These are phyloP conservation scores for Athelia psychrophila DNA, from an alignment of 1,284 basidiomycete species.

Conservation along the genomic window DNA sequence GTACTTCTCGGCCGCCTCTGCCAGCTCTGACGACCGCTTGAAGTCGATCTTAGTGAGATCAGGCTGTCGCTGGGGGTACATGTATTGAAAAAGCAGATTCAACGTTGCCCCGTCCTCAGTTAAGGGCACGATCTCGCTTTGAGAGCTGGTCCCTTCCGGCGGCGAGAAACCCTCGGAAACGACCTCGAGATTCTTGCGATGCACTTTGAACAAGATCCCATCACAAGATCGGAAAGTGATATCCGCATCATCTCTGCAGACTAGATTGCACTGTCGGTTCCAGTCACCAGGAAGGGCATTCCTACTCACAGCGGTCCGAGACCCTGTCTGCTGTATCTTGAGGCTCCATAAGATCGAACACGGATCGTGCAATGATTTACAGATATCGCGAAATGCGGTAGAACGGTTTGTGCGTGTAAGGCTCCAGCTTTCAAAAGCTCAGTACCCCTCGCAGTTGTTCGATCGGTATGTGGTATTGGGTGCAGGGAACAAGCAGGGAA, in stretches of 20 bases:
- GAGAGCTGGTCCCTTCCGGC: not conserved
- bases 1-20: constrained; percentile 20
- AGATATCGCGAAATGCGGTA: no score
- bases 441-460: no score
- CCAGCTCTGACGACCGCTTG: constrained; percentile 1
- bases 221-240: constrained; percentile 25
- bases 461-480: no score
- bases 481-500: no score
- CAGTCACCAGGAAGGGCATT: no score
- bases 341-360: no score
- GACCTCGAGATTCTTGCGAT: constrained; percentile 22
- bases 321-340: no score
- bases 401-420: no score
- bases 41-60: constrained; percentile 6
- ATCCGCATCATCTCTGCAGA: constrained; percentile 19
- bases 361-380: no score
- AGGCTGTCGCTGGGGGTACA: constrained; percentile 11
- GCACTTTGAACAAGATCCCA: constrained; percentile 21
- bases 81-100: constrained; percentile 13
- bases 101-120: constrained; percentile 9
- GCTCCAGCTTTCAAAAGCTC: no score
- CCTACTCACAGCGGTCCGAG: no score
- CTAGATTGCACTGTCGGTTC: constrained; percentile 4
- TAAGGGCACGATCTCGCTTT: constrained; percentile 5
- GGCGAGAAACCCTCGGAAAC: constrained; percentile 24